Base-by-base conservation (phyloP, 352 stramenopile genomes). In the Phytophthora cactorum region DNA sequence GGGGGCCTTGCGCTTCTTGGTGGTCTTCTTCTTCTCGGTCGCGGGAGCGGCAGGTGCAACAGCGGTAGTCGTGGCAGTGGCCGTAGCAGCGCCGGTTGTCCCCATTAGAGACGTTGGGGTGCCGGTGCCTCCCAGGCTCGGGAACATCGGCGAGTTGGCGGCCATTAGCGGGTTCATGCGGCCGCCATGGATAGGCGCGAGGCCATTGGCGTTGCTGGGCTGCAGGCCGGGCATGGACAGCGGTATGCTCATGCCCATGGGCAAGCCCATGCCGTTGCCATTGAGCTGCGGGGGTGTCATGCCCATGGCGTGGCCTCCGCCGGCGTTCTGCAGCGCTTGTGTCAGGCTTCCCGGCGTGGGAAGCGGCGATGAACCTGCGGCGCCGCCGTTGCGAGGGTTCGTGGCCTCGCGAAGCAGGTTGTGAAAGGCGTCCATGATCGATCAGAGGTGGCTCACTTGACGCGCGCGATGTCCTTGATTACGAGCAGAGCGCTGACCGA, bases 1-100 rank as follows among this genome's bases (percentile, higher is more conserved):
- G 0, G 85, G 83, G 0, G 83, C 77, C 49, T 93, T 93, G 32
- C 85, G 79, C 68, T 93, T 93, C 78, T 93, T 93, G 15, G 78
- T 89, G 25, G 84, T 84, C 14, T 81, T 75, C 50, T 83, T 79
- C 34, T 85, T 73, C 70, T 90, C 89, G 5, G 68, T 64, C 0
- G 52, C 50, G 28, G 64, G 50, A 11, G 63, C 59, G 5, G 75
- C 34, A 2, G 71, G 29, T 1, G 63, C 65, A 28, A 67, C 62
- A 27, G 63, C 65, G 9, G 60, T 29, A 17, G 68, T 55, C 11
- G 66, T 61, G n/a, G 36, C 22, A 0, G 51, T 60, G 12, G 68
- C 22, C 0, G 58, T 58, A 1, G 44, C 39, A 32, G 41, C 36
- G 8, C 45, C 32, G 1, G 46, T 29, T 0, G 47, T 29, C 9